Conservation (phyloP, 2,329 filamentous ascomycete genomes). For the Trichophyton verrucosum region DNA sequence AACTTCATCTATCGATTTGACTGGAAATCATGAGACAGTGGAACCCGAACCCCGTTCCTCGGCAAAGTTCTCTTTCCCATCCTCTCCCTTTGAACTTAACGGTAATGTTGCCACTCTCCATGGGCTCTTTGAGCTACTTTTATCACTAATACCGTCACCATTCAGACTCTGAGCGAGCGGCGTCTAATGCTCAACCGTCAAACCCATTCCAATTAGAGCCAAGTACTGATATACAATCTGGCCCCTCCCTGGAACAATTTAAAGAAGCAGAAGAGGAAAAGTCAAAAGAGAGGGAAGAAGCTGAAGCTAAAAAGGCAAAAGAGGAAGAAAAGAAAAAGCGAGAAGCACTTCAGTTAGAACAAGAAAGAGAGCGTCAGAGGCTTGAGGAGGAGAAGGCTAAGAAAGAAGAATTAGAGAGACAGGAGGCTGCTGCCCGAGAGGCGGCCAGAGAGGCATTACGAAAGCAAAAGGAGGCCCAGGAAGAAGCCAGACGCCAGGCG, state of each 20-base stretch:
- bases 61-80: neutral
- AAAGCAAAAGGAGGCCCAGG: neutral
- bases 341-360: neutral
- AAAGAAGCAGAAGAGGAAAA: neutral
- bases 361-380: neutral
- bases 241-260: neutral
- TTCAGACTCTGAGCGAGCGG: neutral
- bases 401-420: constrained; percentile 7
- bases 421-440: constrained; percentile 2
- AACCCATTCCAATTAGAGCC: neutral
- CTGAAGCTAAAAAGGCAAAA: neutral
- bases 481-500: constrained; percentile 8
- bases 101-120: neutral
- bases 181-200: neutral
- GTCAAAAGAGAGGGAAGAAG: neutral
- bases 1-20: neutral
- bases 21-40: neutral
- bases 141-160: neutral
- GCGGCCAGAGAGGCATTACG: neutral
- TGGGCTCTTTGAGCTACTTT: neutral
- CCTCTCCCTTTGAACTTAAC: neutral
- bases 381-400: constrained; percentile 10
- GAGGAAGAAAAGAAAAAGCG: neutral
- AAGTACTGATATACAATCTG: neutral
- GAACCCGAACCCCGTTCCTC: neutral